These are phyloP conservation scores for Cladosporium austrohemisphaericum DNA, from an alignment of 2,329 filamentous ascomycete genomes.

Conservation along the genomic window DNA sequence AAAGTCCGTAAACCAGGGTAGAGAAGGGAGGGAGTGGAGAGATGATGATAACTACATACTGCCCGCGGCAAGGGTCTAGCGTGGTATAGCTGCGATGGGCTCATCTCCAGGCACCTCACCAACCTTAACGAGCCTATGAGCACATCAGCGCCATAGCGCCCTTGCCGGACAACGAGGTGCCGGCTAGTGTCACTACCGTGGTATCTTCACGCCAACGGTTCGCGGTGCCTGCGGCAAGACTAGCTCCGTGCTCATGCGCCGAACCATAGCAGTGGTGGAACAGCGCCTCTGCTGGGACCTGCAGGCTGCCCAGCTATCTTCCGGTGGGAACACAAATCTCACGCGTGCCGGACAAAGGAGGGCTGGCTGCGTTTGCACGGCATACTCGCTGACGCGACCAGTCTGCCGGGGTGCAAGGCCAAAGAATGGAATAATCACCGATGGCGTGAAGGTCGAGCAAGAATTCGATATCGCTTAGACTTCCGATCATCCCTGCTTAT, in stretches of 20 bases:
- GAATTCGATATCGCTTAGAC: constrained; percentile 3
- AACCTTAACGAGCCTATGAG: constrained; percentile 9
- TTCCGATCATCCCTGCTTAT: constrained; percentile 4
- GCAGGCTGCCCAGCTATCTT: constrained; percentile 6
- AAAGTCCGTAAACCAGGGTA: not conserved
- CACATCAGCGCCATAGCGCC: constrained; percentile 6
- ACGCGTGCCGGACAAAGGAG: not conserved
- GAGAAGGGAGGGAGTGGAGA: constrained; percentile 1
- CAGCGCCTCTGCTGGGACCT: constrained; percentile 1
- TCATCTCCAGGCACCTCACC: constrained; percentile 2
- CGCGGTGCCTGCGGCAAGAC: not conserved
- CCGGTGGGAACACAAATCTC: not conserved
- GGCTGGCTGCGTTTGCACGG: not conserved
- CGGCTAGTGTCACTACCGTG: constrained; percentile 11
- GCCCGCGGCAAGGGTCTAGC: not conserved
- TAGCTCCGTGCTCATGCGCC: constrained; percentile 1
- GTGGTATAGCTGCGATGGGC: not conserved
- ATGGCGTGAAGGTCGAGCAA: not conserved
- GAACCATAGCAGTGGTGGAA: not conserved
- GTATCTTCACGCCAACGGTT: constrained; percentile 14
- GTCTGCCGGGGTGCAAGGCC: not conserved
- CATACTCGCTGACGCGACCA: constrained; percentile 6
- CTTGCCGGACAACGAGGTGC: constrained; percentile 8
- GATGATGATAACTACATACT: constrained; percentile 7
- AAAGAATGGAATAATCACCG: not conserved